These are phyloP conservation scores for Ceratobasidium sp. DNA, from an alignment of 1,284 basidiomycete species.

Conservation along the genomic window DNA sequence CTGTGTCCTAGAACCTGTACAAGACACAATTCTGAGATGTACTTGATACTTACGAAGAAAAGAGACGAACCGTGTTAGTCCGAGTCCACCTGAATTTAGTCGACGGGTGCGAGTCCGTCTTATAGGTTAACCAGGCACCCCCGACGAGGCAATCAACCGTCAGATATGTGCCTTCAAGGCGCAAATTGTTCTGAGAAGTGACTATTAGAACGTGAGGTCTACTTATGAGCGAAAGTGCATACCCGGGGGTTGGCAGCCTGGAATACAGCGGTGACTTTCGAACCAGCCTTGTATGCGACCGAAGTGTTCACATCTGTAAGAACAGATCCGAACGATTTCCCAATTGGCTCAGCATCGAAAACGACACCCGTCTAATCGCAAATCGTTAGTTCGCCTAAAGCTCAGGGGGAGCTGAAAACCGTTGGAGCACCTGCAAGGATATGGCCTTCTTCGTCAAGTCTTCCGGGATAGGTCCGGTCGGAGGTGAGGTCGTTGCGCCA, in stretches of 20 bases:
- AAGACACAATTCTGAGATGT: neutral
- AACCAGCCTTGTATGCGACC: slow-evolving; percentile 64
- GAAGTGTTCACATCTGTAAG: slow-evolving; percentile 65
- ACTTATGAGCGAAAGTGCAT: slow-evolving; percentile 47
- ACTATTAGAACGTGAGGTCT: neutral
- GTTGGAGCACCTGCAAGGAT: slow-evolving; percentile 75
- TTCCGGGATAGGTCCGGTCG: slow-evolving; percentile 72
- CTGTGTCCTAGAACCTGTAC: slow-evolving; percentile 41
- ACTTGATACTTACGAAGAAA: neutral
- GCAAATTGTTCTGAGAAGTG: slow-evolving; percentile 72
- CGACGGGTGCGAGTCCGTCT: slow-evolving; percentile 83
- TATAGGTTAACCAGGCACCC: slow-evolving; percentile 64
- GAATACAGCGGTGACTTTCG: slow-evolving; percentile 71
- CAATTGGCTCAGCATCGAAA: slow-evolving; percentile 67
- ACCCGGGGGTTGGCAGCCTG: slow-evolving; percentile 84
- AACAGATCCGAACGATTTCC: slow-evolving; percentile 72
- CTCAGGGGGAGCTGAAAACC: too few species aligned
- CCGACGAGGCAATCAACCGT: slow-evolving; percentile 67
- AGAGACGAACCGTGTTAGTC: slow-evolving; percentile 61
- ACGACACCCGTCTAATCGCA: slow-evolving; percentile 70
- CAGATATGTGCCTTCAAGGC: slow-evolving; percentile 78
- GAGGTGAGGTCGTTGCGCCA: slow-evolving; percentile 58
- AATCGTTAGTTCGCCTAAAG: too few species aligned
- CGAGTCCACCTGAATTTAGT: slow-evolving; percentile 76
- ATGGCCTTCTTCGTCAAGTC: slow-evolving; percentile 75